Evolutionary conservation across 2,329 filamentous ascomycete species (phyloP).

Genomic region (Epichloe typhina): DNA sequence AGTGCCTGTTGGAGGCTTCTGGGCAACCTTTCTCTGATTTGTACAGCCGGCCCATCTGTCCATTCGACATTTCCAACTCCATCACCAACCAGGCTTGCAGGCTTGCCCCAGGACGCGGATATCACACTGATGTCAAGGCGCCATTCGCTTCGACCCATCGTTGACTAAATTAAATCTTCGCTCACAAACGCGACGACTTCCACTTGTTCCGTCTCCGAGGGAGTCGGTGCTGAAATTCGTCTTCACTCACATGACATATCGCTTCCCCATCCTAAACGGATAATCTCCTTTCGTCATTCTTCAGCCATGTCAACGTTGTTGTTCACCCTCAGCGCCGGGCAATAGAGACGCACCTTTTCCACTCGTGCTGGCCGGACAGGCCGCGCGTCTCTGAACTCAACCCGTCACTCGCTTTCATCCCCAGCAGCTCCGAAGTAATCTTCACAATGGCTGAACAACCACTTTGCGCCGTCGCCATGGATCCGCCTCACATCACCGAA

Average conservation of each 20-base stretch:
- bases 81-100: background rate
- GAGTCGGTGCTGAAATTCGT: background rate
- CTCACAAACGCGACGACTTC: background rate
- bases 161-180: too few relatives aligned
- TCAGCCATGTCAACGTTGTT: conserved; percentile 18
- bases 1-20: background rate
- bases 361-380: conserved; percentile 16
- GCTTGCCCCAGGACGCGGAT: background rate
- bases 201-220: too few relatives aligned
- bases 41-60: background rate
- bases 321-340: conserved; percentile 9
- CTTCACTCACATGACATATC: background rate
- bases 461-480: conserved; percentile 31
- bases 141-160: background rate
- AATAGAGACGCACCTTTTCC: conserved; percentile 20
- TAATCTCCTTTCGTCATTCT: background rate
- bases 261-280: too few relatives aligned
- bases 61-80: background rate
- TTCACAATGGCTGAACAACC: conserved; percentile 21
- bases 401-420: conserved; percentile 12
- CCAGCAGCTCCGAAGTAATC: background rate
- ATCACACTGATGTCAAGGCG: background rate
- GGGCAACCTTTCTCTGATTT: background rate
- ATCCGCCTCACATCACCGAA: conserved; percentile 50
- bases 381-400: conserved; percentile 8